Base-by-base conservation (phyloP, 495 filamentous ascomycete genomes). In the Glonium stellatum region DNA sequence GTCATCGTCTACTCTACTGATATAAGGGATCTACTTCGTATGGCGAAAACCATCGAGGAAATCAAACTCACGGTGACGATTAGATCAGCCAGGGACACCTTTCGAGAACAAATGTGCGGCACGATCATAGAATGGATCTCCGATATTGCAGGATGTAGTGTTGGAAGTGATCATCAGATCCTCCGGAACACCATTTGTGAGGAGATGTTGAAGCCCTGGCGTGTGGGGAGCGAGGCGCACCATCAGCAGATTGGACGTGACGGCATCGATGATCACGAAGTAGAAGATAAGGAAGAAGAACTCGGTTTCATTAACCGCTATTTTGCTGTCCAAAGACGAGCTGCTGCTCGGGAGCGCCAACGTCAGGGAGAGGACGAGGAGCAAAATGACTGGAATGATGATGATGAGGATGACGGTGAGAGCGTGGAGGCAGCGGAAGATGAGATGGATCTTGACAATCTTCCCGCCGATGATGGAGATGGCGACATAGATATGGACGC, bases 1-100 rank as follows among this genome's bases (percentile, higher is more conserved):
- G 84, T 96, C 51, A 74, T 98, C 53, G 84, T 85, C 59, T 88
- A 92, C 66, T 82, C 82, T 34, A 78, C 74, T 12, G 85, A 92
- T 67, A 71, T 97, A 37, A 74, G 83, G 22, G 79, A 83, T 39
- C 76, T 98, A 18, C 74, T 97, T 48, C 75, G 71, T 31, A 87
- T 90, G 51, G 88, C 90, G 6, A 86, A 80, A 65, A 84, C 90
- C 31, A 89, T 98, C 42, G 95, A 97, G 71, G 84, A 93, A 55
- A 96, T 97, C 77, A 95, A 95, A 70, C 84, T 97, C 53, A 97
- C 95, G 0, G 87, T 95, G 57, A 97, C 95, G 4, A 91, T 98
- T 60, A 85, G 93, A 6, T 97, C 95, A 31, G 79, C 95, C 0
- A 79, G 93, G 54, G 93, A 98, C 73, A 97, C 89, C 0, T 98